Evolutionary conservation across 2,329 filamentous ascomycete species (phyloP), one percentile per base, ranked within the genome.

Genomic region (Curvularia sp.): DNA sequence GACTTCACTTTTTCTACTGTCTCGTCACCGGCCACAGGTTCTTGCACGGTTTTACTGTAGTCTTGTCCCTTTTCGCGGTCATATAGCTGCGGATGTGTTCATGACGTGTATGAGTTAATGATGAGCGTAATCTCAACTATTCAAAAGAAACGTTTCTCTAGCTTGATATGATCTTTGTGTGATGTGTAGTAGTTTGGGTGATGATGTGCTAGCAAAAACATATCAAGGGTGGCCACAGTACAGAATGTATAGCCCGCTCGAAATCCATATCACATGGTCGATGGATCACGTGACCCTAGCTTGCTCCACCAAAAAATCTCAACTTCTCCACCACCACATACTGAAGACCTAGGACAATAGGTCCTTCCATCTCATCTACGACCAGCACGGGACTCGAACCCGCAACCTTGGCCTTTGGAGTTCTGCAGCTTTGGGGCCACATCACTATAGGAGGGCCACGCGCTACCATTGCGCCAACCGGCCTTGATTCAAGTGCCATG

Each of bases 401-500:
- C 66, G 68, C 73, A 75, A 62, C 73, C 73, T 75, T 70, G 68
- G 71, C 70, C 73, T 75, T 75, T 20, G 12, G 5, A 38, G 33
- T 12, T 33, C 18, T 47, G 26, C 26, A 28, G 26, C 8, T 28
- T 28, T 8, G 26, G 22, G 22, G 22, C 22, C 10, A 3, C n/a
- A 7, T 9, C 15, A 30, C 28, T 26, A 35, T 50, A 75, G 71
- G 73, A 75, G 73, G 73, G 70, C 71, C 68, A 70, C 73, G 73
- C 73, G 72, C 73, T 75, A 74, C 72, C 73, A 75, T 75, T 75
- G 73, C 73, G 73, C 73, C 72, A 75, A 65, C 71, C 68, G 66
- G 66, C 71, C 70, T 54, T 31, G 8, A 31, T 31, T 31, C 30
- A 31, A 28, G 26, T 58, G 44, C 39, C 54, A 58, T 62, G 55